Evolutionary conservation across 306 rosid species (phyloP), one percentile per base, ranked within the genome.

Genomic region (Hylodesmum podocarpum): DNA sequence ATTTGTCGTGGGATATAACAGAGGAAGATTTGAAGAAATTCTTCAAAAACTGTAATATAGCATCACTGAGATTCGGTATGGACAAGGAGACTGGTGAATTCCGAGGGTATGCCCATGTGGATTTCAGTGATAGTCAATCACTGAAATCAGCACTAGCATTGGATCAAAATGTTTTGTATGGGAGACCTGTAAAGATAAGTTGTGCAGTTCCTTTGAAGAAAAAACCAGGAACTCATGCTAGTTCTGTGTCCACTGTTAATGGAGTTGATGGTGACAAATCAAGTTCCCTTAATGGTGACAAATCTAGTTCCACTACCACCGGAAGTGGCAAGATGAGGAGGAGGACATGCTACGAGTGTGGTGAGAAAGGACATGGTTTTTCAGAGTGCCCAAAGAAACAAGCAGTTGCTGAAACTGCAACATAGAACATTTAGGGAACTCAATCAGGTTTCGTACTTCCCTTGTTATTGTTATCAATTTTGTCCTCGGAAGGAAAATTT

Each of bases 21-120:
- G 98, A 95, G 87, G 97, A 90, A 51, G 87, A 92, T 66, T 73
- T 92, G 41, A 86, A 47, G 91, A 86, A 79, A 54, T 85, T 91
- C 70, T 92, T 90, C 74, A 83, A 87, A 0, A 81, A 80, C 33
- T 92, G 96, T 83, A 87, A 81, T 7, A 78, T 92, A 77, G 79
- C 87, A 1, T 88, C 94, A 7, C 50, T 89, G 37, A 84, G 88
- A 58, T 87, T 95, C 2, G 97, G 97, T 47, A 82, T 68, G 86
- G 91, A 92, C 87, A 95, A 90, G 91, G 96, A 90, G 29, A 92
- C 97, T 0, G 97, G 90, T 51, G 91, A 90, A 81, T 95, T 95
- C 33, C 84, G 87, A 34, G 97, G 98, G 54, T 95, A 87, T 66
- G 96, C 97, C 24, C 97, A 92, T 21, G 85, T 95, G 6, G 94